These are phyloP conservation scores for Leccinellum luteum DNA, from an alignment of 768 basidiomycete species.

Conservation along the genomic window DNA sequence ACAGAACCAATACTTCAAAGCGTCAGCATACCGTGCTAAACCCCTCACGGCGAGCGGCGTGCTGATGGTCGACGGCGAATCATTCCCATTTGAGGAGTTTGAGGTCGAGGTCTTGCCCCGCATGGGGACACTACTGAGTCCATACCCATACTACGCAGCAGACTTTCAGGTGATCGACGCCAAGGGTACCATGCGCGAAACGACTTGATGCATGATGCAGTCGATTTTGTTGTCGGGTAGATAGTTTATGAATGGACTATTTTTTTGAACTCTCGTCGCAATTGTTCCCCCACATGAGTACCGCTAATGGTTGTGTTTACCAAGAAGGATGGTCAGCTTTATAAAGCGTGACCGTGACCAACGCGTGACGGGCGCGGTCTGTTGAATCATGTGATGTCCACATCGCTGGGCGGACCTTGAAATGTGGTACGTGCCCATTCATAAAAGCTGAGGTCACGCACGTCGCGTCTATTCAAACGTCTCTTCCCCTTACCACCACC, in stretches of 20 bases:
- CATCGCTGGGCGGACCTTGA: constrained; percentile 32
- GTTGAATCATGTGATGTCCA: constrained; percentile 34
- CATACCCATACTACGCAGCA: constrained; percentile 49
- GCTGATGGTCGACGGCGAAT: constrained; percentile 77
- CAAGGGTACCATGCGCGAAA: constrained; percentile 22
- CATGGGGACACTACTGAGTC: constrained; percentile 64
- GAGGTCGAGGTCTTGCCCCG: constrained; percentile 74
- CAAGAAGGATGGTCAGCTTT: not conserved
- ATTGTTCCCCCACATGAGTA: too few relatives aligned
- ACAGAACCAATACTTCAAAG: constrained; percentile 73
- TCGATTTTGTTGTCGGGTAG: not conserved
- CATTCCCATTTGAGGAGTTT: constrained; percentile 69
- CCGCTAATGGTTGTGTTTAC: too few relatives aligned
- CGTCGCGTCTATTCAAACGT: constrained; percentile 25
- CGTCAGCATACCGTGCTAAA: constrained; percentile 68
- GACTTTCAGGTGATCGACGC: constrained; percentile 41
- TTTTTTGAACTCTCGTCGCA: not conserved
- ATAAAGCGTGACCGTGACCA: constrained; percentile 27
- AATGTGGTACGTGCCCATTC: constrained; percentile 31
- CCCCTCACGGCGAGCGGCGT: constrained; percentile 52
- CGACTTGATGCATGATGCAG: not conserved
- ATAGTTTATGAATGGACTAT: not conserved
- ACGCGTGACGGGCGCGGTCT: constrained; percentile 37
- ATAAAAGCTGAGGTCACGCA: constrained; percentile 30
- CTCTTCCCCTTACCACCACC: constrained; percentile 34